Evolutionary conservation across 2,329 filamentous ascomycete species (phyloP), one percentile per base, ranked within the genome.

Genomic region (Colletotrichum echinochloae): DNA sequence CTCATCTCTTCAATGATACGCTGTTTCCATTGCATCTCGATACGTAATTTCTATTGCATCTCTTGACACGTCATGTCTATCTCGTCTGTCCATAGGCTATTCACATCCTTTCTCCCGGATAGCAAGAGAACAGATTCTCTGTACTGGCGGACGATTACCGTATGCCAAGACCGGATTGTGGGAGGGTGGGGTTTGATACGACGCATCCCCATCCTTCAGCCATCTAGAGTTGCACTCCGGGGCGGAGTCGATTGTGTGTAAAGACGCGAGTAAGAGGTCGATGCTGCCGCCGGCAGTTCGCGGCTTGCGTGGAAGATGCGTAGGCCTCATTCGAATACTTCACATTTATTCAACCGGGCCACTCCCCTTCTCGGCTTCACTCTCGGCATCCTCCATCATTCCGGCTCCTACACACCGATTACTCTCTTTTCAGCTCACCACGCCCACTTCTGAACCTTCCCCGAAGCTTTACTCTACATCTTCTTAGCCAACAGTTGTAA

Each of bases 261-360:
- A n/a, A n/a, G n/a, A n/a, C n/a, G n/a, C n/a, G 33, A 20, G 48
- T 23, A 61, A 51, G 23, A 23, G 37, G 6, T 14, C n/a, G 26
- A 60, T 51, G 30, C 44, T 12, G 23, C 65, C 59, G 41, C n/a
- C 30, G 30, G n/a, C 9, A n/a, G 16, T 8, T 14, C 20, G 16
- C 52, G 52, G 66, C 60, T 60, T 56, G 20, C 6, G 39, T 56
- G 49, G 41, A 49, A 66, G 33, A 39, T 18, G n/a, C n/a, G n/a
- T n/a, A n/a, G n/a, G 20, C 23, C n/a, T 33, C 44, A 28, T 18
- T 23, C 23, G n/a, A n/a, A n/a, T 35, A 20, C 30, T 8, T 20
- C 4, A 8, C 41, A 41, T 52, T 61, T 66, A 70, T 70, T 70
- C 61, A 66, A 66, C 20, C 39, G 61, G 56, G 41, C 35, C 48